These are phyloP conservation scores for Aspergillus oerlinghausenensis DNA, from an alignment of 2,329 filamentous ascomycete species.

Conservation along the genomic window DNA sequence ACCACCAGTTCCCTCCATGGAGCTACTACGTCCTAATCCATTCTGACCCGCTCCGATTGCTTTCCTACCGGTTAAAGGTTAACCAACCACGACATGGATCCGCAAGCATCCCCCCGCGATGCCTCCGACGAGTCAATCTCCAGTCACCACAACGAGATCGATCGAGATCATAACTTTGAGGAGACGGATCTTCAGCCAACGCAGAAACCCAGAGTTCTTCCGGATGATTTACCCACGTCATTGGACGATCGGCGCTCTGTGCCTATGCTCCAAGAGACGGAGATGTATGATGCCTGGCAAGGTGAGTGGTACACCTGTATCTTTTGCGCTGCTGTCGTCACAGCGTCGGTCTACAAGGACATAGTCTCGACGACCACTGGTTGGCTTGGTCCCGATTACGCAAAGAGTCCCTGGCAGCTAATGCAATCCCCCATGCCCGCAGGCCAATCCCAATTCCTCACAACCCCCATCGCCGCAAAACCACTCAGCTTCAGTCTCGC, in stretches of 20 bases:
- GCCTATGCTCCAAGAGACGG: slow-evolving; percentile 72
- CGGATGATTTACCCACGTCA: slow-evolving; percentile 81
- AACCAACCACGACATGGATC: slow-evolving; percentile 31
- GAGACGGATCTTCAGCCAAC: slow-evolving; percentile 12
- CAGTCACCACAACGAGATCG: slow-evolving; percentile 1
- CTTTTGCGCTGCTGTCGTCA: neutral
- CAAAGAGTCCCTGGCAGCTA: slow-evolving; percentile 1
- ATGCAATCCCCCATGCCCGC: slow-evolving; percentile 4
- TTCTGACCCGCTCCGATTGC: slow-evolving; percentile 9
- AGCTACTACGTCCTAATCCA: slow-evolving; percentile 13
- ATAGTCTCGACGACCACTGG: no score
- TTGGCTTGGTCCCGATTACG: neutral
- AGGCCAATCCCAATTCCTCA: slow-evolving; percentile 96
- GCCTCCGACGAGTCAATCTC: slow-evolving; percentile 26
- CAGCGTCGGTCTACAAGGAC: no score
- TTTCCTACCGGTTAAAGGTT: slow-evolving; percentile 5
- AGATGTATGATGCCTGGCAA: slow-evolving; percentile 99
- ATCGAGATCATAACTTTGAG: slow-evolving; percentile 14
- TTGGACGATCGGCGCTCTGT: slow-evolving; percentile 79
- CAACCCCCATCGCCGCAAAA: slow-evolving; percentile 76
- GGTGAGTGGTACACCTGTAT: slow-evolving; percentile 47
- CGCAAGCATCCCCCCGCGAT: slow-evolving; percentile 27
- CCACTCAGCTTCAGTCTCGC: slow-evolving; percentile 82
- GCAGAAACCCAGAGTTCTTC: slow-evolving; percentile 50
- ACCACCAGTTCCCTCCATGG: slow-evolving; percentile 14